Conservation (phyloP, 2,329 filamentous ascomycete genomes). For the Emmonsia crescens region DNA sequence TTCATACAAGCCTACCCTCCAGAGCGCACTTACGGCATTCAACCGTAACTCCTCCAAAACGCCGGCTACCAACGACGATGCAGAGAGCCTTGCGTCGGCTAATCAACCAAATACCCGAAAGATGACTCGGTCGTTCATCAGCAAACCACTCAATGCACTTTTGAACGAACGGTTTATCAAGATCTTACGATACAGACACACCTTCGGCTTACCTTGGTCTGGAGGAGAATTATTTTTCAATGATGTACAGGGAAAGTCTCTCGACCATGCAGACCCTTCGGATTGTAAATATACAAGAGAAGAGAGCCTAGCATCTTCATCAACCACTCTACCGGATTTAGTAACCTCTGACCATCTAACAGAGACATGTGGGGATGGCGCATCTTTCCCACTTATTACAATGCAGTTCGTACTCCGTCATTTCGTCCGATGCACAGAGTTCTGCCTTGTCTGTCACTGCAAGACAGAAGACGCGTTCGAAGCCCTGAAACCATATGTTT, state of each 20-base stretch:
- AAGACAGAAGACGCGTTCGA: conserved; percentile 52
- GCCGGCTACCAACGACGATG: background rate
- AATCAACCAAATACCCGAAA: conserved; percentile 2
- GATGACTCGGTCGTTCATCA: conserved; percentile 57
- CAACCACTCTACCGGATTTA: conserved; percentile 31
- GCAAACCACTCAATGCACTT: conserved; percentile 57
- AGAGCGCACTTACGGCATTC: conserved; percentile 46
- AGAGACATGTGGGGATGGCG: conserved; percentile 17
- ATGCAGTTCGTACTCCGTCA: conserved; percentile 71
- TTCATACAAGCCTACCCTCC: conserved; percentile 58
- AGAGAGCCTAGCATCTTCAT: conserved; percentile 17
- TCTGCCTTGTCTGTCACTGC: conserved; percentile 75
- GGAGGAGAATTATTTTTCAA: conserved; percentile 52
- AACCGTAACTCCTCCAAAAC: background rate
- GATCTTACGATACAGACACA: conserved; percentile 50
- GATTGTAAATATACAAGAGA: conserved; percentile 13
- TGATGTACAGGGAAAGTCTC: conserved; percentile 31
- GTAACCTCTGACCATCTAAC: conserved; percentile 43
- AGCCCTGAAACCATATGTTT: conserved; percentile 54
- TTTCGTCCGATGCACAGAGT: conserved; percentile 70
- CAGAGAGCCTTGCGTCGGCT: background rate
- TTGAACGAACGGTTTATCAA: conserved; percentile 54
- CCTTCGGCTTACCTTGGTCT: conserved; percentile 51
- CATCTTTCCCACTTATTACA: conserved; percentile 46
- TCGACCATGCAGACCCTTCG: conserved; percentile 8